Evolutionary conservation across 2,329 filamentous ascomycete genomes (phyloP).

Genomic region (Cordyceps cateniannulata): DNA sequence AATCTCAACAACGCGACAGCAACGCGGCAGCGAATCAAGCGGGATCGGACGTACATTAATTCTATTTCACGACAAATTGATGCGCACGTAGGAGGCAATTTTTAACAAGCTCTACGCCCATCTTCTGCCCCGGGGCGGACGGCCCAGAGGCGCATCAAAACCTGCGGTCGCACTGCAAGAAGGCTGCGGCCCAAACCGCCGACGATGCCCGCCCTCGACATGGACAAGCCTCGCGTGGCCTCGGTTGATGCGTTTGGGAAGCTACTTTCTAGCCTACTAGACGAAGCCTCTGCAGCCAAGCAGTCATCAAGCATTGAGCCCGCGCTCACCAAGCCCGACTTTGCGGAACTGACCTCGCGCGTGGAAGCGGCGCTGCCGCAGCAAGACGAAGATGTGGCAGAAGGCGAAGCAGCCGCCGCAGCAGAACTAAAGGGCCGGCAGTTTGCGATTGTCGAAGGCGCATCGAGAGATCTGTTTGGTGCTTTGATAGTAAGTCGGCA

Average conservation of each 20-base stretch:
- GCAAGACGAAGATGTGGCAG: conserved; percentile 23
- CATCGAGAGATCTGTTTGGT: conserved; percentile 75
- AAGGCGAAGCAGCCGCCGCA: conserved; percentile 34
- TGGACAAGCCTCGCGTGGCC: conserved; percentile 41
- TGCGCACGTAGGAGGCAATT: background rate
- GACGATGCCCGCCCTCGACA: conserved; percentile 43
- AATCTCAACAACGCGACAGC: background rate
- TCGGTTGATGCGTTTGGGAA: conserved; percentile 47
- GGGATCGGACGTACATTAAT: too few relatives aligned
- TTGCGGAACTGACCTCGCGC: conserved; percentile 42
- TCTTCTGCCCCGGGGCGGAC: background rate
- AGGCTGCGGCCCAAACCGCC: background rate
- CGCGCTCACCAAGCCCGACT: conserved; percentile 63
- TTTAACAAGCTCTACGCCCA: background rate
- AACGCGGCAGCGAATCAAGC: background rate
- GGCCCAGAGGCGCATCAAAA: background rate
- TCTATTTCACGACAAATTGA: background rate
- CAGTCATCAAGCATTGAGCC: conserved; percentile 60
- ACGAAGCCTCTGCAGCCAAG: conserved; percentile 54
- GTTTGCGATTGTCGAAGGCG: conserved; percentile 73
- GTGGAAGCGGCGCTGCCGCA: conserved; percentile 31
- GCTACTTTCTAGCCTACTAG: conserved; percentile 52
- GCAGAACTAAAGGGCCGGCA: conserved; percentile 39
- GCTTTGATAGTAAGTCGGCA: conserved; percentile 59
- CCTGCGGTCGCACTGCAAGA: background rate